Evolutionary conservation across 768 basidiomycete species (phyloP), one percentile per base, ranked within the genome.

Genomic region (Kwoniella sp.): DNA sequence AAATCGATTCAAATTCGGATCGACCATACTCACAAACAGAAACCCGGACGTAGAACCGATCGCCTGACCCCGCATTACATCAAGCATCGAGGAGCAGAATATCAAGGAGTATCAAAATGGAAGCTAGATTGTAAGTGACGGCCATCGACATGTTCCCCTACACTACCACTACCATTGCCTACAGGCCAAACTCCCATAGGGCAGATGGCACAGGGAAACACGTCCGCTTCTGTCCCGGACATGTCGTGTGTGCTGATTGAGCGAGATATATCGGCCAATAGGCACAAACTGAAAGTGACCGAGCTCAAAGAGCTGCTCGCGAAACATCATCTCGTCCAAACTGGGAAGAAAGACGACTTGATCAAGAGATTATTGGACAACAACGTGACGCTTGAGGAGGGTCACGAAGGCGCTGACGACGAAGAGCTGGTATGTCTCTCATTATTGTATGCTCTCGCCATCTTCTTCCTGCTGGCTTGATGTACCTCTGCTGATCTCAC

Each of bases 301-400:
- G 76, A 78, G 52, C 69, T 78, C 34, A 78, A 78, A 55, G 76
- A 75, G 31, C 38, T 78, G 38, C 65, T 75, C 15, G 67, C 69
- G 2, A 78, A 78, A 53, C 70, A 78, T 41, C 51, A 63, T 52
- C 56, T 78, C 13, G 50, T 63, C 15, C 70, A 72, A 38, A 71
- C 73, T 2, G 76, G 76, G 2, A 78, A 78, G 67, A 78, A 78
- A 51, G 76, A 75, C 28, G 76, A 78, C 45, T 55, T 78, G 20
- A 55, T 78, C 48, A 75, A 78, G 58, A 67, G 76, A 17, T 61
- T 78, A 26, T 13, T 75, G 60, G 74, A 77, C 25, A 71, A 74
- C 37, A 69, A 69, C 30, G 58, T 74, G 13, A 34, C 30, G 1
- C 28, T 61, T 25, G 68, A 73, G 4, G 47, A 51, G 50, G 50